A percentile compares a stretch with the other conserved stretches of the same genome.
phyloP scores from a whole-genome alignment of 169 alveolate species.

The Plasmodium vinckei region DNA sequence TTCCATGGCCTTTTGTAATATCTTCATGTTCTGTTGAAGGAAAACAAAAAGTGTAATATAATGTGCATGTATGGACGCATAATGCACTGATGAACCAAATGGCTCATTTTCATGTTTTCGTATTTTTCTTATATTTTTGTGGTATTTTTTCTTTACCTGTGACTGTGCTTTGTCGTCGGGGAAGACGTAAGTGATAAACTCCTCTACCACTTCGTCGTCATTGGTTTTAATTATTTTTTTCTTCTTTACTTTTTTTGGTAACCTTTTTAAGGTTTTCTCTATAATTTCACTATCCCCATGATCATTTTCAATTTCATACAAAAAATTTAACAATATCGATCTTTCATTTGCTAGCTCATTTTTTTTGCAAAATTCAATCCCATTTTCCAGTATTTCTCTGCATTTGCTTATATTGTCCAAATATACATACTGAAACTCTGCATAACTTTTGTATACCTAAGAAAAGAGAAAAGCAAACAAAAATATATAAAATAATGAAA shows the following conservation, averaged over 20 bases:
- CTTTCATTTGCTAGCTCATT: conserved; percentile 84
- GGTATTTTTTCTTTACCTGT: conserved; percentile 32
- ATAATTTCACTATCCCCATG: conserved; percentile 78
- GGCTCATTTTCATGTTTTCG: conserved; percentile 25
- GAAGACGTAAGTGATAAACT: conserved; percentile 83
- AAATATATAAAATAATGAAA: background rate
- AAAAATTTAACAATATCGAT: conserved; percentile 79
- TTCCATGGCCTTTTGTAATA: conserved; percentile 62
- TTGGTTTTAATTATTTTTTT: conserved; percentile 80
- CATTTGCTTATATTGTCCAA: conserved; percentile 78
- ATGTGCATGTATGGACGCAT: background rate
- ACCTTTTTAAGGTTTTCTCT: conserved; percentile 78
- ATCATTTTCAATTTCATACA: conserved; percentile 78
- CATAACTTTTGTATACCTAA: conserved; percentile 83
- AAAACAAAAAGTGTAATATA: background rate
- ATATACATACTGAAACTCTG: conserved; percentile 81
- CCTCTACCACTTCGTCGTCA: conserved; percentile 74
- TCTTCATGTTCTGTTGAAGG: conserved; percentile 41
- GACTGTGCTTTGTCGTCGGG: conserved; percentile 86
- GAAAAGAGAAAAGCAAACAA: conserved; percentile 6
- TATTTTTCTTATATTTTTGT: conserved; percentile 70
- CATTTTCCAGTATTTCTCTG: conserved; percentile 84
- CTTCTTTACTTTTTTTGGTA: conserved; percentile 84
- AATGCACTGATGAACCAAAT: background rate
- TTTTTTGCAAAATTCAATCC: conserved; percentile 83